These are phyloP conservation scores for Tilletia walkeri DNA, from an alignment of 1,284 basidiomycete genomes.

Conservation along the genomic window DNA sequence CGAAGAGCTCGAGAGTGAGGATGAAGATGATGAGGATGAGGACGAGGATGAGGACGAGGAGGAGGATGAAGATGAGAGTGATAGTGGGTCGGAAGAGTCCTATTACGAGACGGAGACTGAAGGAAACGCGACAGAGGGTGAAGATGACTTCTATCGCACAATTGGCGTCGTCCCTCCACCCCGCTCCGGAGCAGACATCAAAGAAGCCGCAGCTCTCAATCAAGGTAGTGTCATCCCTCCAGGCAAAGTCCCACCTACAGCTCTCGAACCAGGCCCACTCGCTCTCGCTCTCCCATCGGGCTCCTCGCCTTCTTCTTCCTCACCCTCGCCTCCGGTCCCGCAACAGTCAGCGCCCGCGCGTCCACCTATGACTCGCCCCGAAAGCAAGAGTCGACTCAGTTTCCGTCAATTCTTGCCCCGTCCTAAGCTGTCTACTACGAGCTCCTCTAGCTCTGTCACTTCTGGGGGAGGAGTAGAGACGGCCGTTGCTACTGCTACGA, in stretches of 20 bases:
- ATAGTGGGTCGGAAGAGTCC: conserved; percentile 3
- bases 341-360: not conserved
- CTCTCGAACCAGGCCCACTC: not conserved
- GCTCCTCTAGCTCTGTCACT: not conserved
- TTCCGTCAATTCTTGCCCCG: not conserved
- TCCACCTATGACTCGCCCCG: not conserved
- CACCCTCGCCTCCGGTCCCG: not conserved
- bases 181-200: not conserved
- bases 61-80: conserved; percentile 20
- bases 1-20: conserved; percentile 13
- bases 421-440: not conserved
- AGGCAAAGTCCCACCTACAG: not conserved
- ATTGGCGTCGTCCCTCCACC: not conserved
- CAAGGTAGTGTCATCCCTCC: not conserved
- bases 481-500: conserved; percentile 10
- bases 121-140: not conserved
- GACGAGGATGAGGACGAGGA: conserved; percentile 25
- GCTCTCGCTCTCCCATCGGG: not conserved
- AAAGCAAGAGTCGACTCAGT: conserved; percentile 1
- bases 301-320: not conserved
- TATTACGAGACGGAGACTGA: conserved; percentile 12
- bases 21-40: conserved; percentile 19
- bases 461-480: not conserved
- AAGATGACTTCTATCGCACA: conserved; percentile 24
- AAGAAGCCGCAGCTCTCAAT: not conserved